phyloP scores from a whole-genome alignment of 352 stramenopile species.

The Phytophthora boehmeriae region DNA sequence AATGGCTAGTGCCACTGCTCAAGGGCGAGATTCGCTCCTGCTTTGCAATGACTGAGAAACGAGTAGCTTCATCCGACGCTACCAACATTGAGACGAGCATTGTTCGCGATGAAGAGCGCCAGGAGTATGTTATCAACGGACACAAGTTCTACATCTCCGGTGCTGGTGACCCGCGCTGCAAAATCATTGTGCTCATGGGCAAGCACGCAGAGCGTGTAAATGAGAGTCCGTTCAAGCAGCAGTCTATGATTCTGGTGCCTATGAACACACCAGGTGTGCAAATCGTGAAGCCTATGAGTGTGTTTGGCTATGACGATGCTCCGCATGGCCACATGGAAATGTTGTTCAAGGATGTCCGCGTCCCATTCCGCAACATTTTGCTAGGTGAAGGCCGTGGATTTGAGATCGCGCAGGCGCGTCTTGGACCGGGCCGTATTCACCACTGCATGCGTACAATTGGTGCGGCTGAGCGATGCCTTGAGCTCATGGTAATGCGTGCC shows the following conservation, averaged over 20 bases:
- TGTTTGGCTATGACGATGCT: conserved; percentile 98
- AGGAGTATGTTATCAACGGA: conserved; percentile 94
- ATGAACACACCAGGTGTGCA: conserved; percentile 92
- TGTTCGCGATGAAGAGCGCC: conserved; percentile 58
- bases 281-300: conserved; percentile 86
- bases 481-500: conserved; percentile 87
- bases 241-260: conserved; percentile 93
- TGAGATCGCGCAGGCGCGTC: conserved; percentile 90
- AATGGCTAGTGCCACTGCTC: conserved; percentile 94
- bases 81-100: conserved; percentile 95
- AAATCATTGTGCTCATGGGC: conserved; percentile 88
- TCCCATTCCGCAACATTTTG: conserved; percentile 91
- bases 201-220: conserved; percentile 50
- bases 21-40: conserved; percentile 93
- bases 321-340: conserved; percentile 96
- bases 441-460: conserved; percentile 98
- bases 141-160: conserved; percentile 97
- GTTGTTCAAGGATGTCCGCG: conserved; percentile 93
- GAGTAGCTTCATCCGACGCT: conserved; percentile 95
- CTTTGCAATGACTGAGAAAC: conserved; percentile 98
- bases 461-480: conserved; percentile 85
- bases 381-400: conserved; percentile 87
- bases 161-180: conserved; percentile 95
- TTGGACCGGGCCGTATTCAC: conserved; percentile 97
- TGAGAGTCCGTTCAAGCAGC: conserved; percentile 63